Evolutionary conservation across 2,329 filamentous ascomycete species (phyloP), one percentile per base, ranked within the genome.

Genomic region (Fusarium pseudonygamai): DNA sequence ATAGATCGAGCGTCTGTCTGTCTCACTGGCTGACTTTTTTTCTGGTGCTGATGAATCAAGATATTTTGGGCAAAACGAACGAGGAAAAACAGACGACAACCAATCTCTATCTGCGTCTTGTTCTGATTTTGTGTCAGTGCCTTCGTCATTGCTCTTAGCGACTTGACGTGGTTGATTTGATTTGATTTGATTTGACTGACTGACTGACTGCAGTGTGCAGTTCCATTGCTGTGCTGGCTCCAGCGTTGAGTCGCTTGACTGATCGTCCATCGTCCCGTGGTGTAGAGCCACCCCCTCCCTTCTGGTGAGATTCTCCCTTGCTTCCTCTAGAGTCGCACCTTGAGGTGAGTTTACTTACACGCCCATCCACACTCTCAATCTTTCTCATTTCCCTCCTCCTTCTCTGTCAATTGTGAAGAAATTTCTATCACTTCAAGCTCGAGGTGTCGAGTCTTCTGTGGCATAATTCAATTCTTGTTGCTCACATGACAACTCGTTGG

Each of bases 231-330:
- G 66, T 60, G 71, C 62, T 73, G 71, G 71, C 71, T 73, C 70
- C 71, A 73, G 67, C 71, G 61, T 73, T 60, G 71, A 72, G 69
- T 71, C 70, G 70, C 70, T 73, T 73, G 56, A 71, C 66, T 73
- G 70, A 67, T 67, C 64, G 64, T 64, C 71, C 66, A 67, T 67
- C 64, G 64, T 64, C 71, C 70, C 61, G 71, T 57, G 45, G 45
- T 50, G 42, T 74, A 69, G 42, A 42, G 12, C 37, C 71, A 73
- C 67, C 71, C 57, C 57, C 59, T 39, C 30, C 26, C 24, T 43
- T n/a, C 24, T 15, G 45, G 49, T 55, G n/a, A 42, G 30, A 47
- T 46, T 60, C 60, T 59, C 64, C 67, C 72, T 75, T 73, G 72
- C 72, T 66, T 72, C 34, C 20, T 67, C 45, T 45, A 37, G 57